These are phyloP conservation scores for Populus hybrid DNA, from an alignment of 441 rosid genomes.

Conservation along the genomic window DNA sequence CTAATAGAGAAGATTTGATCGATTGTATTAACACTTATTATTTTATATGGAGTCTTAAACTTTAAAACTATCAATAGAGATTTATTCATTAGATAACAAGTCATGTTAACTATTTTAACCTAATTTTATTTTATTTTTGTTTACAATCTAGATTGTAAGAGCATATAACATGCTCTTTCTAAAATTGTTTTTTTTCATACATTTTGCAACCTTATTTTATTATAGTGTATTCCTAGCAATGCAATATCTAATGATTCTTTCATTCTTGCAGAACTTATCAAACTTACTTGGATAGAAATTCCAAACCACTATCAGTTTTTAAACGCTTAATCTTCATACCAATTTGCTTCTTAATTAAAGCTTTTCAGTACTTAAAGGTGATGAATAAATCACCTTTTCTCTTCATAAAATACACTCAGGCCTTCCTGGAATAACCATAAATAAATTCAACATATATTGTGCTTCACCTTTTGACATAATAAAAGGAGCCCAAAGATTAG, in stretches of 20 bases:
- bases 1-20: too few species aligned
- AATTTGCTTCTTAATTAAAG: neutral
- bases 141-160: neutral
- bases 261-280: neutral
- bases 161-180: neutral
- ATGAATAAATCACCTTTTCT: neutral
- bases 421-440: neutral
- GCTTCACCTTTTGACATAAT: too few species aligned
- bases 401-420: neutral
- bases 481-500: too few species aligned
- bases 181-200: too few species aligned
- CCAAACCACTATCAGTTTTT: neutral
- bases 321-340: neutral
- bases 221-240: neutral
- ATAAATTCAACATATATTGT: neutral
- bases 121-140: too few species aligned
- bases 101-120: neutral
- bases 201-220: too few species aligned
- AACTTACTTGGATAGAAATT: neutral
- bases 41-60: neutral
- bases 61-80: neutral
- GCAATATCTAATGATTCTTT: neutral
- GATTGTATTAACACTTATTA: neutral
- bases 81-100: neutral
- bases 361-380: neutral